A percentile compares a stretch with the other conserved stretches of the same genome.
These are phyloP conservation scores for Rubus parviflorus DNA, from an alignment of 306 rosid genomes.

Conservation along the genomic window DNA sequence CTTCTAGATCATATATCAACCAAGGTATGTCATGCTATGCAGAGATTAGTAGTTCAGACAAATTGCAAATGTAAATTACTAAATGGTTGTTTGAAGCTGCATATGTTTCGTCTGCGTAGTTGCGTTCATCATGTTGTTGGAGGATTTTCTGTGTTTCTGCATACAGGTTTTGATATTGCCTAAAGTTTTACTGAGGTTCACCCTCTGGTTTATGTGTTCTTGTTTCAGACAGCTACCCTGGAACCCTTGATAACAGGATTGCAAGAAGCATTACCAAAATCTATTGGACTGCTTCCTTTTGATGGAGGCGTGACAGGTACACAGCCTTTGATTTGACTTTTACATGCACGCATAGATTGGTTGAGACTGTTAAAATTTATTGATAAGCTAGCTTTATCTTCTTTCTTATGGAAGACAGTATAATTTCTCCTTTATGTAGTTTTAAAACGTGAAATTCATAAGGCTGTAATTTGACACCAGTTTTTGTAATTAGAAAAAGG, in stretches of 20 bases:
- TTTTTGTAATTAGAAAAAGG: not conserved
- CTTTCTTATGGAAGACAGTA: not conserved
- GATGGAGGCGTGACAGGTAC: conserved; percentile 95
- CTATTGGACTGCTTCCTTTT: conserved; percentile 93
- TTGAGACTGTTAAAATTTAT: not conserved
- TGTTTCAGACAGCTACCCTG: conserved; percentile 70
- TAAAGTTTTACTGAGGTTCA: conserved; percentile 1
- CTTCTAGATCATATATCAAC: conserved; percentile 95
- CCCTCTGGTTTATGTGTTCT: conserved; percentile 25
- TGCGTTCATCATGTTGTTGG: not conserved
- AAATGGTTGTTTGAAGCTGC: conserved; percentile 9
- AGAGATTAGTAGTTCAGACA: not conserved
- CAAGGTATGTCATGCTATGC: conserved; percentile 56
- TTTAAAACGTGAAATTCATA: not conserved
- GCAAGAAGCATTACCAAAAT: conserved; percentile 94
- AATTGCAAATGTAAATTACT: not conserved
- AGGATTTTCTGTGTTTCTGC: conserved; percentile 5
- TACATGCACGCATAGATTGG: not conserved
- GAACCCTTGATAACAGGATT: conserved; percentile 90
- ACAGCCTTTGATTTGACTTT: not conserved
- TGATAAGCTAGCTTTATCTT: not conserved
- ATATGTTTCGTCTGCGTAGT: not conserved
- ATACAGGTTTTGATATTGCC: not conserved
- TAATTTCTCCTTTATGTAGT: not conserved
- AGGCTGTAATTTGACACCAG: not conserved